phyloP scores from a whole-genome alignment of 805 yeast genomes.

The Clavispora santaluciae region DNA sequence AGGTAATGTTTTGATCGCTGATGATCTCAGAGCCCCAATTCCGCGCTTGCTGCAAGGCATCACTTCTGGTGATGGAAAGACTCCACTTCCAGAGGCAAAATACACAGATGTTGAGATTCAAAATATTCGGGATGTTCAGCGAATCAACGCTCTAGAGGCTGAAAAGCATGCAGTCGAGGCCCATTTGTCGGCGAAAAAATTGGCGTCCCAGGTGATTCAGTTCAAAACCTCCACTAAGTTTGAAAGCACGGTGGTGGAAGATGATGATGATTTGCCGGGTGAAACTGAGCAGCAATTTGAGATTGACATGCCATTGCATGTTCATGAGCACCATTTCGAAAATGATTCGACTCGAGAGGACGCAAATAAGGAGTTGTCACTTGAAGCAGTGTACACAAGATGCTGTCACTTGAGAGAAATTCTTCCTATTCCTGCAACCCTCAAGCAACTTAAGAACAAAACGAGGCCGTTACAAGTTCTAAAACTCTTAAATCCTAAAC shows the following conservation, averaged over 20 bases:
- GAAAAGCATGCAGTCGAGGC: slow-evolving; percentile 75
- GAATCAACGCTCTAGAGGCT: slow-evolving; percentile 51
- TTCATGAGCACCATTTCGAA: slow-evolving; percentile 51
- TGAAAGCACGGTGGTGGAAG: slow-evolving; percentile 12
- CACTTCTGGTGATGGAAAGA: slow-evolving; percentile 36
- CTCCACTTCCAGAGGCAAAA: slow-evolving; percentile 18
- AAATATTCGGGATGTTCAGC: slow-evolving; percentile 57
- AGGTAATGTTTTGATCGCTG: slow-evolving; percentile 55
- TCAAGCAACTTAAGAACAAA: slow-evolving; percentile 50
- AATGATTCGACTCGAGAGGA: slow-evolving; percentile 16
- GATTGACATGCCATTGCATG: slow-evolving; percentile 70
- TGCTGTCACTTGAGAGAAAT: slow-evolving; percentile 48
- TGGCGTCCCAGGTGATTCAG: slow-evolving; percentile 59
- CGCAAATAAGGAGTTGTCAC: slow-evolving; percentile 24
- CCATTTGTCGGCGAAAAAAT: slow-evolving; percentile 62
- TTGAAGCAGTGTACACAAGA: slow-evolving; percentile 47
- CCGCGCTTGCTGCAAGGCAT: slow-evolving; percentile 67
- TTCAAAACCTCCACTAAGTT: slow-evolving; percentile 25
- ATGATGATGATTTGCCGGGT: slow-evolving; percentile 15
- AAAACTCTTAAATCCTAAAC: slow-evolving; percentile 53
- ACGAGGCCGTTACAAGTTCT: slow-evolving; percentile 48
- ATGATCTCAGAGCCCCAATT: slow-evolving; percentile 60
- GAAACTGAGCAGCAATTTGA: slow-evolving; percentile 26
- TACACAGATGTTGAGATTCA: slow-evolving; percentile 46
- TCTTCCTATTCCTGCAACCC: slow-evolving; percentile 46